phyloP scores from a whole-genome alignment of 148 eudicot species.

The Dysphania ambrosioides region DNA sequence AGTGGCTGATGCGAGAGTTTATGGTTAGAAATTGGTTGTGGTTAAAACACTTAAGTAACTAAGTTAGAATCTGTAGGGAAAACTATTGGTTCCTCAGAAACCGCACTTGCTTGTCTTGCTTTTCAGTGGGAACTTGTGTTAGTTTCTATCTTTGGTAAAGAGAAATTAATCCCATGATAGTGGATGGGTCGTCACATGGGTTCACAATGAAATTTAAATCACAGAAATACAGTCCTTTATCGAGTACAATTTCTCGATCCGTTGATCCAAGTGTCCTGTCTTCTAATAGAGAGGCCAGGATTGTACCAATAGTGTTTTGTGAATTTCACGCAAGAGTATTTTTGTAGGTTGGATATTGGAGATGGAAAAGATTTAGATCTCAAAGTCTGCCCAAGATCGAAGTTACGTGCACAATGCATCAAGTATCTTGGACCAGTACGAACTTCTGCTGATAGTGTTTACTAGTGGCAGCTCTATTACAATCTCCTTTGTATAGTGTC shows the following conservation, averaged over 20 bases:
- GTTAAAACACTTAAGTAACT: neutral
- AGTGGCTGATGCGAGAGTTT: neutral
- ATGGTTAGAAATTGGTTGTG: neutral
- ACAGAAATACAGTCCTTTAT: no score
- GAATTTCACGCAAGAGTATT: neutral
- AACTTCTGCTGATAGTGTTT: conserved; percentile 19
- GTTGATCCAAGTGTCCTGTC: neutral
- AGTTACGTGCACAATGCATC: conserved; percentile 74
- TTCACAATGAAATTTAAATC: neutral
- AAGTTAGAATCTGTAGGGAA: neutral
- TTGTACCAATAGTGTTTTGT: neutral
- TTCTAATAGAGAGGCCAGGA: neutral
- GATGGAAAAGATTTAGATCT: conserved; percentile 83
- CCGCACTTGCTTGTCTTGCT: neutral
- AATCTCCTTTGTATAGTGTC: neutral
- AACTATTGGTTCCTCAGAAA: neutral
- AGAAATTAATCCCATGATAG: neutral
- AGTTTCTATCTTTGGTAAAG: neutral
- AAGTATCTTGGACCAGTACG: conserved; percentile 97
- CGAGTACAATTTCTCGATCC: neutral
- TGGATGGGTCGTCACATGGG: neutral
- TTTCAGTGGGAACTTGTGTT: neutral
- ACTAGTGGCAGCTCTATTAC: conserved; percentile 9
- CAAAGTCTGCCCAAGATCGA: conserved; percentile 64
- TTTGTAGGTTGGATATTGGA: conserved; percentile 85